These are phyloP conservation scores for Helianthus tuberosus DNA, from an alignment of 129 eudicot species.

Conservation along the genomic window DNA sequence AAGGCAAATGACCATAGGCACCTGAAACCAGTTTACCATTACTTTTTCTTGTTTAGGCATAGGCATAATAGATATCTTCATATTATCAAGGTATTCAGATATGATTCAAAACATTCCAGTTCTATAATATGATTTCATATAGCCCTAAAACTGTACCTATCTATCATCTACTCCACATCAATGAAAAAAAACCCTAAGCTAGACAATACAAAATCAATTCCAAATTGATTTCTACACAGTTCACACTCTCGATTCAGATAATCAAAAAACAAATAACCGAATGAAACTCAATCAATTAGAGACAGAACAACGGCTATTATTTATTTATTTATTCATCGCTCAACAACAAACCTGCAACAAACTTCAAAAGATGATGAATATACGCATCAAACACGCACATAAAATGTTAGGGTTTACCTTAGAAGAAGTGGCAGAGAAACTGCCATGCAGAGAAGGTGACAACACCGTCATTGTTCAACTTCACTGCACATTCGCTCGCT, in stretches of 20 bases:
- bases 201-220: neutral
- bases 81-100: too few species aligned
- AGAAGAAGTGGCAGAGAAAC: slow-evolving; percentile 35
- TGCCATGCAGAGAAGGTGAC: slow-evolving; percentile 36
- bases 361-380: neutral
- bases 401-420: slow-evolving; percentile 32
- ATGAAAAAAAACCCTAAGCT: slow-evolving; percentile 1
- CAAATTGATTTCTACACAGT: neutral
- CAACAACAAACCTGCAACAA: slow-evolving; percentile 2
- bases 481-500: slow-evolving; percentile 38
- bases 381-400: neutral
- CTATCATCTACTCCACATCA: neutral
- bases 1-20: neutral
- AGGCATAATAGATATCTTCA: neutral
- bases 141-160: neutral
- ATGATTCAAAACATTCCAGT: too few species aligned
- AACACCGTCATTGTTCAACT: slow-evolving; percentile 48
- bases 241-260: neutral
- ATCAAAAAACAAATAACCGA: neutral
- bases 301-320: neutral
- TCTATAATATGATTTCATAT: neutral
- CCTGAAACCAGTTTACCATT: neutral
- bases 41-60: slow-evolving; percentile 2
- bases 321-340: neutral
- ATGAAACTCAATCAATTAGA: slow-evolving; percentile 15